Base-by-base conservation (phyloP, 768 basidiomycete species). In the Dentipellis fragilis region DNA sequence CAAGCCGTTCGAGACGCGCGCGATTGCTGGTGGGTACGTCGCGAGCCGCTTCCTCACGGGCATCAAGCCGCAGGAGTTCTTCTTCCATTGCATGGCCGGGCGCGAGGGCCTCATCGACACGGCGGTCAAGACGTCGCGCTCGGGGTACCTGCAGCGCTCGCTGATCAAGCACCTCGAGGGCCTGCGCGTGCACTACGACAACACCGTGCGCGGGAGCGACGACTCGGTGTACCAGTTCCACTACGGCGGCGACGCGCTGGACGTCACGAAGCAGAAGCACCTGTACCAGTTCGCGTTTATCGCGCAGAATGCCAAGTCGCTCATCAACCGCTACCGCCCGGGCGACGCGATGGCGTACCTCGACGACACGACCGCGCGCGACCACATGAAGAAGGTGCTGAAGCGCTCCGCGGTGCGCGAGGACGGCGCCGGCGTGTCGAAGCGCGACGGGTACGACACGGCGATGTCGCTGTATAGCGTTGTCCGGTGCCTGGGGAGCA, bases 21-120 rank as follows among this genome's bases (percentile, higher is more conserved):
- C 96, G 4, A 92, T 97, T 58, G 95, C 96, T 11, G 96, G 96
- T 65, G 96, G 96, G 8, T 99, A 95, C 68, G 90, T 99, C 48
- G 93, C 91, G 12, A 96, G 95, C 68, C 92, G 96, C 37, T 99
- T 99, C 79, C 80, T 99, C 75, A 98, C 96, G 7, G 96, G 96
- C 54, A 84, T 99, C 68, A 90, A 88, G 63, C 96, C 96, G 0
- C 96, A 99, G 68, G 96, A 99, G 69, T 99, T 97, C 72, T 99
- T 96, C 74, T 99, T 99, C 79, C 96, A 99, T 72, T 98, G 96
- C 67, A 99, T 99, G 96, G 96, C 96, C 56, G 96, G 96, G 52
- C 83, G 96, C 63, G 96, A 99, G 74, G 96, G 96, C 66, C 80
- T 99, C 39, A 99, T 99, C 65, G 96, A 99, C 66, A 99, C 96